These are phyloP conservation scores for Calonectria henricotiae DNA, from an alignment of 2,329 filamentous ascomycete genomes.

Conservation along the genomic window DNA sequence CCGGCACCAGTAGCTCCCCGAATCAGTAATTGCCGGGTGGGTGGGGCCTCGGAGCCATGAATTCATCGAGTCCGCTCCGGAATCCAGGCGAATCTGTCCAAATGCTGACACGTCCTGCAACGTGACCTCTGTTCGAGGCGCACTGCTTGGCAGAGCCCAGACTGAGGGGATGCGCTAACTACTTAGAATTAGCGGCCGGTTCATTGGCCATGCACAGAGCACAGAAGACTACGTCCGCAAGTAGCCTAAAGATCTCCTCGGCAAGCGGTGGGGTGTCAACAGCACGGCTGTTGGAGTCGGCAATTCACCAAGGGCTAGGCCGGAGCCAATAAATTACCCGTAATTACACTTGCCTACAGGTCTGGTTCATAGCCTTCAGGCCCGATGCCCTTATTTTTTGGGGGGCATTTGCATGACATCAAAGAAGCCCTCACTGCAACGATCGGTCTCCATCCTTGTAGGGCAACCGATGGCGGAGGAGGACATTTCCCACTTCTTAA, in stretches of 20 bases:
- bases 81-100: no score
- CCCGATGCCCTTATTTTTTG: slow-evolving; percentile 9
- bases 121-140: background rate
- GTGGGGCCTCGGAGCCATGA: slow-evolving; percentile 23
- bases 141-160: background rate
- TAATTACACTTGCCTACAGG: background rate
- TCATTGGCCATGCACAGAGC: slow-evolving; percentile 1
- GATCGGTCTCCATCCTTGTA: background rate
- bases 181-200: background rate
- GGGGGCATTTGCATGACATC: background rate
- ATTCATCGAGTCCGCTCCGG: background rate
- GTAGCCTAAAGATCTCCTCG: background rate
- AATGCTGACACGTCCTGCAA: background rate
- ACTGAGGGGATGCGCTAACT: background rate
- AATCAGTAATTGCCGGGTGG: slow-evolving; percentile 3
- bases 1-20: background rate
- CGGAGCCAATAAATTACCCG: background rate
- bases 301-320: background rate
- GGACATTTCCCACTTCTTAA: background rate
- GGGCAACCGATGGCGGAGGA: background rate
- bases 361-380: background rate
- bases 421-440: background rate
- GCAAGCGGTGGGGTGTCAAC: background rate
- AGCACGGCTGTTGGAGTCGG: slow-evolving; percentile 22
- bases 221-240: background rate